Conservation (phyloP, 108 stramenopile genomes). For the Pelagomonas calceolata region DNA sequence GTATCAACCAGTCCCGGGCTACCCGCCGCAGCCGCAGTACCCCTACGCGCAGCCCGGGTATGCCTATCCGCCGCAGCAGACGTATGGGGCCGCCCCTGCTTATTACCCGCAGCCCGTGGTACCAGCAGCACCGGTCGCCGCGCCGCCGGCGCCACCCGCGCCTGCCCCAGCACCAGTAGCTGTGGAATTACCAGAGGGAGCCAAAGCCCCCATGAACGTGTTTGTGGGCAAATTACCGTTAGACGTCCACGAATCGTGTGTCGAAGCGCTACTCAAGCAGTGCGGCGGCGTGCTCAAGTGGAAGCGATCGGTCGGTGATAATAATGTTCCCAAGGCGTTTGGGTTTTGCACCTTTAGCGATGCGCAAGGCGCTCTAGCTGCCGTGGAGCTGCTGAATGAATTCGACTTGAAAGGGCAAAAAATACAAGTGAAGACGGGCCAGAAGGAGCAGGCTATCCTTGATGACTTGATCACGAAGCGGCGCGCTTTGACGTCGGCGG, state of each 20-base stretch:
- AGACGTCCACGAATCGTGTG: constrained; percentile 14
- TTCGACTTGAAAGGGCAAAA: constrained; percentile 20
- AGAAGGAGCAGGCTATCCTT: constrained; percentile 23
- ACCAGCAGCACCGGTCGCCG: not conserved
- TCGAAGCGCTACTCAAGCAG: constrained; percentile 18
- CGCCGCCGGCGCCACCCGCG: not conserved
- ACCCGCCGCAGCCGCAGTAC: not conserved
- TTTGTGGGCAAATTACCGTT: constrained; percentile 24
- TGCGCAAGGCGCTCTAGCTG: constrained; percentile 19
- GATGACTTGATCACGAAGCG: constrained; percentile 7
- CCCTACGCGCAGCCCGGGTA: not conserved
- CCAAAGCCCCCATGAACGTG: constrained; percentile 7
- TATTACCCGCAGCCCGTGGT: not conserved
- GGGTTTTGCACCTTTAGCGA: constrained; percentile 20
- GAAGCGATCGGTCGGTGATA: constrained; percentile 24
- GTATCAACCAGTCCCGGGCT: too few relatives aligned
- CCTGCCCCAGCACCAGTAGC: not conserved
- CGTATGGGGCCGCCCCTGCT: not conserved
- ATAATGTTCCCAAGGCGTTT: constrained; percentile 18
- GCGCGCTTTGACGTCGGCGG: not conserved
- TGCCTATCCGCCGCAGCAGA: not conserved
- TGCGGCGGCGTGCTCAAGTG: constrained; percentile 25
- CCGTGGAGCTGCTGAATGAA: constrained; percentile 19
- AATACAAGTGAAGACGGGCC: constrained; percentile 27
- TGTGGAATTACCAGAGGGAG: not conserved